Base-by-base conservation (phyloP, 148 eudicot species). In the Fagopyrum esculentum region DNA sequence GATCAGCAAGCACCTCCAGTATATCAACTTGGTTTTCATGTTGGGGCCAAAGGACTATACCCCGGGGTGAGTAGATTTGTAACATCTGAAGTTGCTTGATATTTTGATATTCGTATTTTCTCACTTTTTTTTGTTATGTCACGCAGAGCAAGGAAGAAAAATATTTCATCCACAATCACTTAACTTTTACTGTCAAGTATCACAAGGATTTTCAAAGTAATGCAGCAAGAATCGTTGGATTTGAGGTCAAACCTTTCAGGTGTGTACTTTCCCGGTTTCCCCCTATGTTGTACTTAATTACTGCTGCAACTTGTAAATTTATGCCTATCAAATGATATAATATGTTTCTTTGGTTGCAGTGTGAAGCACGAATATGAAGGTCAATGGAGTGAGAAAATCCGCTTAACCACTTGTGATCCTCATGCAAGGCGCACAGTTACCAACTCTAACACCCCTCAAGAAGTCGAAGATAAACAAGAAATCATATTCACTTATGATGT, bases 21-120 rank as follows among this genome's bases (percentile, higher is more conserved):
- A 17, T 87, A 83, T 78, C 90, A 87, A 81, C 88, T 85, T 74
- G 90, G 90, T 43, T 87, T 75, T 66, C 85, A 83, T 78, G 88
- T 87, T 72, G 90, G 90, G 40, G 86, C 85, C 43, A 87, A 83
- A 80, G 90, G 88, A 22, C 83, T 83, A 74, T 82, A 83, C 75
- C 74, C 86, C 55, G 88, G 90, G 57, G 90, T 87, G 78, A 85
- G 90, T 81, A 66, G 49, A 64, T 59, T 40, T 9, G 19, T 49
- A 44, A 43, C 15, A 6, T 19, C 15, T 40, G n/a, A 54, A 19
- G 19, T 29, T 59, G 52, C 2, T 35, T 26, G 9, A 45, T 45
- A 72, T 44, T 51, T 9, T 72, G 64, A 61, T 47, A 43, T 6
- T 54, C 6, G 22, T 68, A 47, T 71, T 73, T 76, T 50, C 74